A percentile compares a stretch with the other conserved stretches of the same genome.
Evolutionary conservation across 805 yeast species (phyloP).

Genomic region (Spathaspora girioi): DNA sequence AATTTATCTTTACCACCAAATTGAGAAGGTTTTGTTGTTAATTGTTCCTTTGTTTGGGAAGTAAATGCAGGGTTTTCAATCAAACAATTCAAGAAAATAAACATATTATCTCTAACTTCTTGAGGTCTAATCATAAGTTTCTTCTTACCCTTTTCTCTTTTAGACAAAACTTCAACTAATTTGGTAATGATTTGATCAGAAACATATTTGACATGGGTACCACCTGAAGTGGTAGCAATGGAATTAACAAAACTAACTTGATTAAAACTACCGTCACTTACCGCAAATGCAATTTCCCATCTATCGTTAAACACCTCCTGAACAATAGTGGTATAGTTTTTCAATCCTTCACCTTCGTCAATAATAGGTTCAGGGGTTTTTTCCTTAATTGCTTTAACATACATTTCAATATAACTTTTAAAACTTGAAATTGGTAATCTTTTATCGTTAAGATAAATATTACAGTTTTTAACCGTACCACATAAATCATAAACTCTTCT

Average conservation of each 20-base stretch:
- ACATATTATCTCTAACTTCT: constrained; percentile 88
- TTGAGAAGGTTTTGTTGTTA: constrained; percentile 83
- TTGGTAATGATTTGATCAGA: constrained; percentile 81
- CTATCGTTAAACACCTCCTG: constrained; percentile 79
- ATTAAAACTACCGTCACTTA: constrained; percentile 83
- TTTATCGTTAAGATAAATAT: constrained; percentile 73
- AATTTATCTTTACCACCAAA: constrained; percentile 79
- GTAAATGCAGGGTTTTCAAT: constrained; percentile 97
- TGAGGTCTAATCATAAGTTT: constrained; percentile 76
- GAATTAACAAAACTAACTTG: constrained; percentile 97
- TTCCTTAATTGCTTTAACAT: constrained; percentile 69
- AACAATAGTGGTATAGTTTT: constrained; percentile 48
- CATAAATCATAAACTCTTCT: constrained; percentile 95
- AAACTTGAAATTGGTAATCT: constrained; percentile 68
- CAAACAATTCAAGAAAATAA: constrained; percentile 84
- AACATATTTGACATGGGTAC: constrained; percentile 87
- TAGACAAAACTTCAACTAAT: constrained; percentile 59
- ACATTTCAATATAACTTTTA: constrained; percentile 85
- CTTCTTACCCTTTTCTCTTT: constrained; percentile 63
- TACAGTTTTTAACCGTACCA: constrained; percentile 85
- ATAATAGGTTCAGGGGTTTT: constrained; percentile 35
- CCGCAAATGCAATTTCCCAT: constrained; percentile 96
- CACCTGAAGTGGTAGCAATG: constrained; percentile 96
- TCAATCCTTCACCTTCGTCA: constrained; percentile 35
- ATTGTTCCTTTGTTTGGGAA: constrained; percentile 94